Evolutionary conservation across 2,329 filamentous ascomycete species (phyloP).

Genomic region (Phyllosticta citriasiana): DNA sequence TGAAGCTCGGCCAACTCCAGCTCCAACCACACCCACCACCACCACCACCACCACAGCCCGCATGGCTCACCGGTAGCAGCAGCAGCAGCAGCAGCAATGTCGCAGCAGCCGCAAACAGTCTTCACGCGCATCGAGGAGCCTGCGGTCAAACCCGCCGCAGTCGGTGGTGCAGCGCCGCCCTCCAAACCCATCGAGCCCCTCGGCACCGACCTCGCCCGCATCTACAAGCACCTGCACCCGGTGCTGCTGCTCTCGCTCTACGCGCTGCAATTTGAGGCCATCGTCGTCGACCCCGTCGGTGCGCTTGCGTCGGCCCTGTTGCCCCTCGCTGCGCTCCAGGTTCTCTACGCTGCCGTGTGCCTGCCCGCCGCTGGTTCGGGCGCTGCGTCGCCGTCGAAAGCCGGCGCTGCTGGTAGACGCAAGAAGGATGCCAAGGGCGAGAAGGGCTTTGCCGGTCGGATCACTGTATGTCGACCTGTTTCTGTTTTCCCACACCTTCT

Average conservation of each 20-base stretch:
- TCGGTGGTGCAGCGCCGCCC: not conserved
- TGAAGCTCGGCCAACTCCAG: not conserved
- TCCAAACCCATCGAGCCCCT: constrained; percentile 38
- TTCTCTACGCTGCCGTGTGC: constrained; percentile 47
- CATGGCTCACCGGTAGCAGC: constrained; percentile 3
- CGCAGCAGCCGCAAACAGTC: constrained; percentile 7
- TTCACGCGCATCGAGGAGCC: constrained; percentile 10
- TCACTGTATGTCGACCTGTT: constrained; percentile 30
- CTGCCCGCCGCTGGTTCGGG: constrained; percentile 39
- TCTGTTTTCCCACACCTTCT: not conserved
- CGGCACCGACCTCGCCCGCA: constrained; percentile 36
- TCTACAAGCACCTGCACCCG: constrained; percentile 59
- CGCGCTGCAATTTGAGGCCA: constrained; percentile 50
- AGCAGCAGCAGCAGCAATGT: constrained; percentile 2
- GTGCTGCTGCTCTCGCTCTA: constrained; percentile 55
- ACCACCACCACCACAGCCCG: not conserved
- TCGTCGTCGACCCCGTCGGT: constrained; percentile 61
- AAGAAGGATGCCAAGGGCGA: constrained; percentile 38
- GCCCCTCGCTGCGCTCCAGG: constrained; percentile 55
- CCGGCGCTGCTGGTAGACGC: constrained; percentile 36
- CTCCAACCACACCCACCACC: not conserved
- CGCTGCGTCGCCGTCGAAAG: constrained; percentile 39
- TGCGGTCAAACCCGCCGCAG: not conserved
- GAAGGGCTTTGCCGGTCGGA: constrained; percentile 14
- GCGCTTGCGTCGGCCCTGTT: constrained; percentile 53